These are phyloP conservation scores for Lecanoromycetidae sp. DNA, from an alignment of 2,329 filamentous ascomycete genomes.

Conservation along the genomic window DNA sequence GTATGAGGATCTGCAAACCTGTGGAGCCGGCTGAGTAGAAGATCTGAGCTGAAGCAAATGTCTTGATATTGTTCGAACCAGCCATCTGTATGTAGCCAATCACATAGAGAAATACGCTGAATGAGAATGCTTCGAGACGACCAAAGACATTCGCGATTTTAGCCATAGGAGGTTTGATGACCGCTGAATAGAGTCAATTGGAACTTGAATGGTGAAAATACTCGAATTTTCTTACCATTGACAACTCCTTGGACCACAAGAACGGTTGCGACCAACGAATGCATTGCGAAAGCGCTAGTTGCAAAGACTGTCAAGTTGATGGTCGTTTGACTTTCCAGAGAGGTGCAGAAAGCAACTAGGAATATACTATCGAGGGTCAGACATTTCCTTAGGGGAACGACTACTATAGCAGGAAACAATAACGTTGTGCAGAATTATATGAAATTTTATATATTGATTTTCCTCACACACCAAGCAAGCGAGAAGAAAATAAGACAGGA, in stretches of 20 bases:
- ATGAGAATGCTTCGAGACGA: constrained; percentile 35
- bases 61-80: constrained; percentile 40
- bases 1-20: constrained; percentile 48
- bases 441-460: neutral
- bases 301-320: constrained; percentile 51
- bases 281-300: constrained; percentile 51
- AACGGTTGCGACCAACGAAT: constrained; percentile 54
- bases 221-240: constrained; percentile 36
- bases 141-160: constrained; percentile 42
- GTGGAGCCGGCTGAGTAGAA: constrained; percentile 51
- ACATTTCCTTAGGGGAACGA: neutral
- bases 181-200: constrained; percentile 14
- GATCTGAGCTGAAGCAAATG: constrained; percentile 40
- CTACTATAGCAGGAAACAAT: neutral
- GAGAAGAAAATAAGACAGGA: neutral
- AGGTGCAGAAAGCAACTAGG: constrained; percentile 53
- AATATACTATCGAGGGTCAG: constrained; percentile 28
- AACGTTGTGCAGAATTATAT: neutral
- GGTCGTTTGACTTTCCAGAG: constrained; percentile 54
- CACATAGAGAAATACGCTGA: constrained; percentile 29
- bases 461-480: neutral
- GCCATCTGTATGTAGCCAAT: constrained; percentile 29
- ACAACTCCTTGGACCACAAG: constrained; percentile 53
- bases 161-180: constrained; percentile 32
- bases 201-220: neutral